phyloP scores from a whole-genome alignment of 2,329 filamentous ascomycete genomes.

The Samsoniella hepiali region DNA sequence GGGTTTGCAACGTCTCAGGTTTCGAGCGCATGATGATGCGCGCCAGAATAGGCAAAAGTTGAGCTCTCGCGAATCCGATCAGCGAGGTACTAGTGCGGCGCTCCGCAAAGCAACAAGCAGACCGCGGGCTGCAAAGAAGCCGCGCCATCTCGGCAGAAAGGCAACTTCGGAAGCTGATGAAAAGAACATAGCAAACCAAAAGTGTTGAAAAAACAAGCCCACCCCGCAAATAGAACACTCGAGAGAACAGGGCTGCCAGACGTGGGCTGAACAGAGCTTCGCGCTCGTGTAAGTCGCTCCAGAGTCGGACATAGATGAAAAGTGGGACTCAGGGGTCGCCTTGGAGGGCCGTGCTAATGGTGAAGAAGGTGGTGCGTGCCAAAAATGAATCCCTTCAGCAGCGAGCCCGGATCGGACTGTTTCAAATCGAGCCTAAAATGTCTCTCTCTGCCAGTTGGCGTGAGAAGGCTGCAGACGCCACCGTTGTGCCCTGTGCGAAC shows the following conservation, averaged over 20 bases:
- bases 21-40: not conserved
- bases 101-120: not conserved
- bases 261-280: not conserved
- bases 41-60: not conserved
- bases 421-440: conserved; percentile 12
- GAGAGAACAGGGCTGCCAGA: not conserved
- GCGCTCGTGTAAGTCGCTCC: conserved; percentile 6
- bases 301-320: conserved; percentile 15
- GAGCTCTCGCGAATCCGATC: not conserved
- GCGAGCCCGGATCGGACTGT: conserved; percentile 1
- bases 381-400: not conserved
- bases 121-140: not conserved
- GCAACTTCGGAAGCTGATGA: not conserved
- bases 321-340: conserved; percentile 11
- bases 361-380: not conserved
- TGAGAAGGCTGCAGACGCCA: not conserved
- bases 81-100: not conserved
- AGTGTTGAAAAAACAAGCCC: not conserved
- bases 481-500: conserved; percentile 4
- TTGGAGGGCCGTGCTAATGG: conserved; percentile 1
- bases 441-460: not conserved
- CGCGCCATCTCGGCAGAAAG: not conserved
- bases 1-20: conserved; percentile 17
- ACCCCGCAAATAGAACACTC: not conserved
- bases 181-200: not conserved